Evolutionary conservation across 768 basidiomycete species (phyloP).

Genomic region (Galerina marginata): DNA sequence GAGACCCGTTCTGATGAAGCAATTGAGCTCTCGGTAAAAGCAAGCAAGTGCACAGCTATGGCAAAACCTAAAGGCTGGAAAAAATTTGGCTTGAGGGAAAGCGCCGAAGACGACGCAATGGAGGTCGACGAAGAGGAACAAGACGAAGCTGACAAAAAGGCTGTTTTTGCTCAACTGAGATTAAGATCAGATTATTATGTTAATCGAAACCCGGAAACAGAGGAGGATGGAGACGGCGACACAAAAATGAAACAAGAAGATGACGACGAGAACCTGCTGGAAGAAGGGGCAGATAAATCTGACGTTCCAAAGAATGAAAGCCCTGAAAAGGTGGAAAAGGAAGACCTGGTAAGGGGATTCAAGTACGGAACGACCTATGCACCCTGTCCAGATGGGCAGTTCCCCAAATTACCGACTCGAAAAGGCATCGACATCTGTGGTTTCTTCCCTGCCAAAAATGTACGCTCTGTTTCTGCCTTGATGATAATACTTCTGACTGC

Average conservation of each 20-base stretch:
- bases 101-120: constrained; percentile 37
- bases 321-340: constrained; percentile 70
- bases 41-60: constrained; percentile 80
- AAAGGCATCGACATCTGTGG: constrained; percentile 90
- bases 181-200: constrained; percentile 64
- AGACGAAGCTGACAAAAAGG: constrained; percentile 36
- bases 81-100: constrained; percentile 61
- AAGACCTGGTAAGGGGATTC: constrained; percentile 81
- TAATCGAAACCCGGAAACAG: constrained; percentile 46
- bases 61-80: constrained; percentile 79
- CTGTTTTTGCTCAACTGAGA: constrained; percentile 47
- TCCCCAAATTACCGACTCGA: constrained; percentile 71
- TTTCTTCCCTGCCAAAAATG: constrained; percentile 76
- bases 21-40: constrained; percentile 73
- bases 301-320: constrained; percentile 40
- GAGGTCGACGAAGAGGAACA: constrained; percentile 41
- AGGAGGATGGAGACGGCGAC: constrained; percentile 39
- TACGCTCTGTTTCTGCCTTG: constrained; percentile 34
- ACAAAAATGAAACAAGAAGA: constrained; percentile 47
- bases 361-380: constrained; percentile 91
- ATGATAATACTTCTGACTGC: constrained; percentile 4
- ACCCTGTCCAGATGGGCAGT: constrained; percentile 86
- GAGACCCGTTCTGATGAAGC: constrained; percentile 71
- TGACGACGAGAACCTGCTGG: constrained; percentile 33
- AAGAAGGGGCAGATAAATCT: constrained; percentile 32